A percentile compares a stretch with the other conserved stretches of the same genome.
Conservation (phyloP, 83 land plant genomes). For the Larix sibirica region DNA sequence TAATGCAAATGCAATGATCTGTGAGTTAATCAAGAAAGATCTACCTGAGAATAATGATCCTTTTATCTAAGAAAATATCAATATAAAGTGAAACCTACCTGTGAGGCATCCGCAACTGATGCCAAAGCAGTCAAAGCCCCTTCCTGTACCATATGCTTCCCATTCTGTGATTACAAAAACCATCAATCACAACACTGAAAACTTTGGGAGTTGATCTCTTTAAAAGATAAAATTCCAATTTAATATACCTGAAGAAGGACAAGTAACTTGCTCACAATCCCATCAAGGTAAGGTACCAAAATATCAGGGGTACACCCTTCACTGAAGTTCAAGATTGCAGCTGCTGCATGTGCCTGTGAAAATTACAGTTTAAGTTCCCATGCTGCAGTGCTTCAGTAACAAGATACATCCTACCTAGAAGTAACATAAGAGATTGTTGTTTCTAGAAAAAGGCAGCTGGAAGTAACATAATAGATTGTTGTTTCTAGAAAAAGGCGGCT, state of each 20-base stretch:
- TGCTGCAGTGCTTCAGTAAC: neutral
- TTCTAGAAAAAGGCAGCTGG: neutral
- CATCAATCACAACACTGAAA: neutral
- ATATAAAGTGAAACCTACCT: conserved; percentile 17
- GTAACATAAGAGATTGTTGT: neutral
- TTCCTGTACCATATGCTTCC: conserved; percentile 58
- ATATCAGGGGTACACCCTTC: conserved; percentile 58
- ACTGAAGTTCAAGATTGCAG: conserved; percentile 50
- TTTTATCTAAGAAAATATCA: neutral
- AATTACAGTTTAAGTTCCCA: neutral
- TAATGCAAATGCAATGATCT: neutral
- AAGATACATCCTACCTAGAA: neutral
- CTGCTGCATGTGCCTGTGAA: conserved; percentile 55
- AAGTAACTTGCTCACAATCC: conserved; percentile 44
- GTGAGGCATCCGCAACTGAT: conserved; percentile 55
- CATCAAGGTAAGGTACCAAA: conserved; percentile 58
- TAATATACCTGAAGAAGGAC: conserved; percentile 44
- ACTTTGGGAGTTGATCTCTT: neutral
- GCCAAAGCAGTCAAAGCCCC: conserved; percentile 60
- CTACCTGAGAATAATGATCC: neutral
- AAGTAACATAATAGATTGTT: neutral
- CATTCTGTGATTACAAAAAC: conserved; percentile 25
- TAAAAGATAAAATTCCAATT: neutral
- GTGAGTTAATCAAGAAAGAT: neutral
- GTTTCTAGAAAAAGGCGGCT: neutral